A percentile compares a stretch with the other conserved stretches of the same genome.
phyloP scores from a whole-genome alignment of 2,329 filamentous ascomycete genomes.

The Emmonsia crescens region DNA sequence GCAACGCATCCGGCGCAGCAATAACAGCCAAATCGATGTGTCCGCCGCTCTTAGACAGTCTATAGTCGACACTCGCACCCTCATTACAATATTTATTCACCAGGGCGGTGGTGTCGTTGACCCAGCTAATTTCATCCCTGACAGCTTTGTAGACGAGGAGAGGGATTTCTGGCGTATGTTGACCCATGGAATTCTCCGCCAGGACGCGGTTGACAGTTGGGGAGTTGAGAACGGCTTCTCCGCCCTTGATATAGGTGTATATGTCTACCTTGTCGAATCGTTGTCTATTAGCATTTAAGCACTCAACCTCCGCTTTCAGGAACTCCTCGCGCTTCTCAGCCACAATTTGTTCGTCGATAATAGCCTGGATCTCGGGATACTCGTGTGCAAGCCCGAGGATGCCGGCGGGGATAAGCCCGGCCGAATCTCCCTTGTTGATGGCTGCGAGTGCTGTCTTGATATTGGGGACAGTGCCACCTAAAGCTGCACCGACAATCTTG shows the following conservation, averaged over 20 bases:
- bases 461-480: conserved; percentile 40
- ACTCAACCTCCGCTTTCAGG: conserved; percentile 14
- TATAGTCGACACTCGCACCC: conserved; percentile 35
- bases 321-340: conserved; percentile 15
- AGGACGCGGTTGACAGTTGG: conserved; percentile 11
- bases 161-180: conserved; percentile 37
- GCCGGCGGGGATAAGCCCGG: conserved; percentile 28
- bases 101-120: conserved; percentile 37
- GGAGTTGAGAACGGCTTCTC: conserved; percentile 11
- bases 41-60: conserved; percentile 35
- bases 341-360: conserved; percentile 13
- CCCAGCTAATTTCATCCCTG: conserved; percentile 36
- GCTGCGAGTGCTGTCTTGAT: conserved; percentile 27
- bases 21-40: conserved; percentile 28
- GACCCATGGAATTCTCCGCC: conserved; percentile 24
- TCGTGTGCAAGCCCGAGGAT: conserved; percentile 20
- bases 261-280: conserved; percentile 18
- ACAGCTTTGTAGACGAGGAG: conserved; percentile 43
- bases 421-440: conserved; percentile 22
- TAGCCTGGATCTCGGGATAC: conserved; percentile 15
- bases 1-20: conserved; percentile 23
- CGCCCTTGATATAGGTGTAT: conserved; percentile 14
- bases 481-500: conserved; percentile 37
- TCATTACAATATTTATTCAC: conserved; percentile 32
- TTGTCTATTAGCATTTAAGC: conserved; percentile 15